Percentiles rank a stretch among this genome's conserved stretches.
Evolutionary conservation across 2,329 filamentous ascomycete species (phyloP).

Genomic region (Meredithiella fracta): DNA sequence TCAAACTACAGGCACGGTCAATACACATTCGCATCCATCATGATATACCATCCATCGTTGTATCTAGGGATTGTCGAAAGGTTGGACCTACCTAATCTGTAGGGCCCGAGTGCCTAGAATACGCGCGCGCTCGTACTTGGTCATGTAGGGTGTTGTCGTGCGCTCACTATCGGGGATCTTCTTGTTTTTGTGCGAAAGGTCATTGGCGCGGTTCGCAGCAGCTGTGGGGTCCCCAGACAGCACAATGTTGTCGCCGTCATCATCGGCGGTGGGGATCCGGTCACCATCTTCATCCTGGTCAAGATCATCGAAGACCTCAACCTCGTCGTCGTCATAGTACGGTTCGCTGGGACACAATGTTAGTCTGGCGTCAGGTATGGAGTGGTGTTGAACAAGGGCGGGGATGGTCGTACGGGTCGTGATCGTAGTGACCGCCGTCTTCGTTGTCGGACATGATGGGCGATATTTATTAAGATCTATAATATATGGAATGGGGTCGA

Average conservation of each 20-base stretch:
- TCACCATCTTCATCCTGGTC: constrained; percentile 35
- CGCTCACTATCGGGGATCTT: constrained; percentile 80
- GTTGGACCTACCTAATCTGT: constrained; percentile 65
- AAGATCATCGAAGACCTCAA: constrained; percentile 39
- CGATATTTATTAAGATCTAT: neutral
- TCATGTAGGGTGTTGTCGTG: constrained; percentile 95
- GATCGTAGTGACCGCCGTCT: constrained; percentile 36
- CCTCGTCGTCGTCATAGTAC: constrained; percentile 52
- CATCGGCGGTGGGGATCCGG: constrained; percentile 34
- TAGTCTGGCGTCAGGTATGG: constrained; percentile 11
- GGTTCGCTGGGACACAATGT: constrained; percentile 37
- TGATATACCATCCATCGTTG: neutral
- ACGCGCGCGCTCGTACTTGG: constrained; percentile 91
- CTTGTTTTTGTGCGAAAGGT: constrained; percentile 55
- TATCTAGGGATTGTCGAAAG: no score
- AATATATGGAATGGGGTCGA: neutral
- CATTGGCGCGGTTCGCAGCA: constrained; percentile 34
- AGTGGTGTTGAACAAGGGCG: neutral
- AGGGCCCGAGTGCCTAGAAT: constrained; percentile 84
- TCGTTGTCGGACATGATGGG: constrained; percentile 56
- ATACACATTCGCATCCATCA: neutral
- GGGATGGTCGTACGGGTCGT: constrained; percentile 33
- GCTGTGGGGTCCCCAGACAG: constrained; percentile 45
- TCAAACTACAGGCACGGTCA: constrained; percentile 49
- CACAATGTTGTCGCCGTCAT: constrained; percentile 42